Base-by-base conservation (phyloP, 768 basidiomycete species). In the Lactarius akahatsu region DNA sequence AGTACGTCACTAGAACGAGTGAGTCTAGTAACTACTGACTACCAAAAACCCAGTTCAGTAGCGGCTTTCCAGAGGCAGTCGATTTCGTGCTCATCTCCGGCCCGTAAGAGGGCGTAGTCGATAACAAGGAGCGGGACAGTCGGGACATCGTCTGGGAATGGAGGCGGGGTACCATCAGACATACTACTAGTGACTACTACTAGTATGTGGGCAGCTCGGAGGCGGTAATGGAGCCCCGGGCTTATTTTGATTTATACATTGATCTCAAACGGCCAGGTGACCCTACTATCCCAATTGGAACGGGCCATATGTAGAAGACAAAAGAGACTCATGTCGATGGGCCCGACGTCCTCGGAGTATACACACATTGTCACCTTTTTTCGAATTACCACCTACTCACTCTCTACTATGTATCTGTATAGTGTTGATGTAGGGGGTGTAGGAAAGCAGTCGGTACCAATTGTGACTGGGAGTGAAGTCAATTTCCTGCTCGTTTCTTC, bases 21-120 rank as follows among this genome's bases (percentile, higher is more conserved):
- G 23, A 23, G 38, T 26, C 47, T 20, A 16, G 16, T 16, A 34
- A 11, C n/a, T 34, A 80, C 82, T 71, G 71, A 82, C 80, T 84
- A 85, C 80, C 83, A 85, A 73, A 85, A 85, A 1, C 83, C 84
- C 18, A 84, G 74, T 30, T 76, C 74, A 0, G 80, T 82, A 16
- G 81, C 80, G 0, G 83, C 83, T 32, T 79, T 72, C 80, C 80
- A 84, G 23, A 85, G 77, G 59, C 71, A 75, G 9, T 79, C 76
- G 9, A 80, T 72, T 72, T 83, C 83, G 3, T 63, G 63, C 15
- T 71, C n/a, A 38, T 81, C 76, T 1, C 78, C 72, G 0, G 71
- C 70, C 32, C 74, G 74, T 36, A 85, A 70, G 2, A 78, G 75
- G 4, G 68, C 71, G 59, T 76, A 83, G 71, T 84, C 83, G 61